These are phyloP conservation scores for Lachnellula cervina DNA, from an alignment of 2,329 filamentous ascomycete species.

Conservation along the genomic window DNA sequence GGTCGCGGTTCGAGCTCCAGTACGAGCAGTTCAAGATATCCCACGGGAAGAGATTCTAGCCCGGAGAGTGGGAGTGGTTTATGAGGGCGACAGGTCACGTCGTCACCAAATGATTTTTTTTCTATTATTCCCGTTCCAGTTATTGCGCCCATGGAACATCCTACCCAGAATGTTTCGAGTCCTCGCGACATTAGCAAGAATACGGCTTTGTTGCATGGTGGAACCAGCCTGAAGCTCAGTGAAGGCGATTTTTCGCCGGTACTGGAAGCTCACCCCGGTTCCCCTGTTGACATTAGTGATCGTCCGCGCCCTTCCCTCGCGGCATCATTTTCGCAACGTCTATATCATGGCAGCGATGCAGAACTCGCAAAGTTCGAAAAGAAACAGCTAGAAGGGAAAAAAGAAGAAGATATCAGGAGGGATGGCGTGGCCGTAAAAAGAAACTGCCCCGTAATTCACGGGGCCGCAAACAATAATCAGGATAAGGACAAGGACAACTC, in stretches of 20 bases:
- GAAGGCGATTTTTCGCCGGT: conserved; percentile 26
- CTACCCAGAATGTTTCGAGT: conserved; percentile 19
- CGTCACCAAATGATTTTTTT: conserved; percentile 38
- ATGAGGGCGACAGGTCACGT: conserved; percentile 57
- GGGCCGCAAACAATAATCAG: conserved; percentile 7
- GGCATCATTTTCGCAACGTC: conserved; percentile 21
- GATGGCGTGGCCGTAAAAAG: conserved; percentile 31
- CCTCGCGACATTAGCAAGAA: conserved; percentile 15
- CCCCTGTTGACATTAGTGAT: conserved; percentile 27
- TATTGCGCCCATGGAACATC: conserved; percentile 25
- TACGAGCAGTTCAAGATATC: conserved; percentile 33
- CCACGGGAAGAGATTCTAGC: conserved; percentile 32
- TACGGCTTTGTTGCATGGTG: conserved; percentile 21
- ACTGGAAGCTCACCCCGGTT: conserved; percentile 31
- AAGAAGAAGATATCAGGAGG: conserved; percentile 27
- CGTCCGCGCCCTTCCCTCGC: conserved; percentile 22
- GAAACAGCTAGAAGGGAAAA: conserved; percentile 18
- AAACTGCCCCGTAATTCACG: conserved; percentile 7
- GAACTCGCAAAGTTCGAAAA: conserved; percentile 22
- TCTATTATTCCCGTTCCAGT: conserved; percentile 27
- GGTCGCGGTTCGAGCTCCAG: conserved; percentile 41
- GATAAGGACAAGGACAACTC: background rate
- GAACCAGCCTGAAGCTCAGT: conserved; percentile 28
- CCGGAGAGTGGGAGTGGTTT: conserved; percentile 37
- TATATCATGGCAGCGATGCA: conserved; percentile 22